Percentiles rank a stretch among this genome's conserved stretches.
phyloP scores from a whole-genome alignment of 805 yeast species.

The Blastobotrys parvus region DNA sequence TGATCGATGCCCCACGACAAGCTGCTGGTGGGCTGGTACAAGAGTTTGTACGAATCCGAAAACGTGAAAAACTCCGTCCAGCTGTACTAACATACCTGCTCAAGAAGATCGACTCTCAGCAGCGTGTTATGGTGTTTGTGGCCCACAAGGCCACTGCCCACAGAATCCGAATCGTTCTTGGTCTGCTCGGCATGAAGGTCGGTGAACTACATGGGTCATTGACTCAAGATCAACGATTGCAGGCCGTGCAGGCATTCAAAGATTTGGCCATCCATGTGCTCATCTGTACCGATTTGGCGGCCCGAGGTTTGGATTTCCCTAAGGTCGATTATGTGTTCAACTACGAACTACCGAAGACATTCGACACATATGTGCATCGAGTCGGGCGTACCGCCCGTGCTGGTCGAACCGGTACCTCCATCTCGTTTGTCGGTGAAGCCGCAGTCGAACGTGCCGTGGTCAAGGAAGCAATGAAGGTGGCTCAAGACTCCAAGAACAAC shows the following conservation, averaged over 20 bases:
- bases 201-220: conserved; percentile 75
- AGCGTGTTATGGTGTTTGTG: conserved; percentile 82
- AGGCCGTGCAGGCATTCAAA: conserved; percentile 75
- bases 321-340: conserved; percentile 92
- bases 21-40: conserved; percentile 87
- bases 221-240: conserved; percentile 85
- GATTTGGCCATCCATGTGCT: conserved; percentile 75
- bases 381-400: conserved; percentile 99
- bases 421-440: conserved; percentile 89
- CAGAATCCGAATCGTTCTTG: conserved; percentile 72
- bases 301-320: conserved; percentile 98
- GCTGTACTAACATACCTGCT: conserved; percentile 70
- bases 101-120: conserved; percentile 57
- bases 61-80: conserved; percentile 75
- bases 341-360: conserved; percentile 90
- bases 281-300: conserved; percentile 95
- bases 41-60: conserved; percentile 91
- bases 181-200: conserved; percentile 68
- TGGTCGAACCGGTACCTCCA: conserved; percentile 89
- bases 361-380: conserved; percentile 89
- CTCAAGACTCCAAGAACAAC: conserved; percentile 27
- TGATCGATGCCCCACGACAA: conserved; percentile 95
- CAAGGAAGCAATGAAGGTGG: conserved; percentile 74
- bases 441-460: conserved; percentile 83
- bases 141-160: conserved; percentile 90